Conservation (phyloP, 1,284 basidiomycete genomes). For the Erythrobasidium hasegawianum region DNA sequence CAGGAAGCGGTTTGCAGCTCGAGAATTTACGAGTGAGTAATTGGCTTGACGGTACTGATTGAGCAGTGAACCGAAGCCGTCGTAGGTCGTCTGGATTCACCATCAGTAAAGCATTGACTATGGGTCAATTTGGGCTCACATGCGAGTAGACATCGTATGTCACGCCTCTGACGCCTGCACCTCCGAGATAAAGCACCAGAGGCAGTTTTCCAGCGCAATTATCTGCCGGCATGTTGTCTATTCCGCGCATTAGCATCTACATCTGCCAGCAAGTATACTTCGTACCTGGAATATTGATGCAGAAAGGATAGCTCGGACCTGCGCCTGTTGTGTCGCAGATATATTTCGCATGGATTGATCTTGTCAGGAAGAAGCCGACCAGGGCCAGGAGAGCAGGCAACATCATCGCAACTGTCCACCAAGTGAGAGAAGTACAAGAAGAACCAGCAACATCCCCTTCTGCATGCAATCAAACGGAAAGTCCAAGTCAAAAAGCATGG, state of each 20-base stretch:
- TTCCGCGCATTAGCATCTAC: no score
- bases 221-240: background rate
- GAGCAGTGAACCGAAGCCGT: constrained; percentile 26
- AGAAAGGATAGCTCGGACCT: background rate
- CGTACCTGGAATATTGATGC: background rate
- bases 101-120: background rate
- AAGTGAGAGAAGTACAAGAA: no score
- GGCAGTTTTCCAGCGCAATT: background rate
- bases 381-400: no score
- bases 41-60: constrained; percentile 4
- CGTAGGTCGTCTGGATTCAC: constrained; percentile 16
- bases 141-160: background rate
- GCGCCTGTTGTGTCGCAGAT: background rate
- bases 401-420: no score
- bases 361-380: no score
- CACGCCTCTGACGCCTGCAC: background rate
- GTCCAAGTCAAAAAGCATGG: no score
- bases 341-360: background rate
- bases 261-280: no score
- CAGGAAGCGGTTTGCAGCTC: constrained; percentile 8
- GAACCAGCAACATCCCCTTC: no score
- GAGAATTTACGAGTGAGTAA: background rate
- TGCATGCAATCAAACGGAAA: no score
- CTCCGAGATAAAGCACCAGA: background rate
- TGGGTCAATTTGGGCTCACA: no score